Base-by-base conservation (phyloP, 495 filamentous ascomycete species). In the Aspergillus wentii region DNA sequence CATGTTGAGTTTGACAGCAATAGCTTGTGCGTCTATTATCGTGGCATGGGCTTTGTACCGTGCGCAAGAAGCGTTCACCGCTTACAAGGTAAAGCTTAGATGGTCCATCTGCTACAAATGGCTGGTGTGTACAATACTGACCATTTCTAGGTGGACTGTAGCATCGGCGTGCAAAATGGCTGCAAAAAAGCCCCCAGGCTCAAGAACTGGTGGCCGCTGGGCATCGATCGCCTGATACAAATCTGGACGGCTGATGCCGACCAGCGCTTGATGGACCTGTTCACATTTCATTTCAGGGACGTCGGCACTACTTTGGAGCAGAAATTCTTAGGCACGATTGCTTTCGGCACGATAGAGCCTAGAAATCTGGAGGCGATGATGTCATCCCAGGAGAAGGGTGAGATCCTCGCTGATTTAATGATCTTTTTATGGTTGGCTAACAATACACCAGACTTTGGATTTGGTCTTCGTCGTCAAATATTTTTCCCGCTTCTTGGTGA, bases 281-380 rank as follows among this genome's bases (percentile, higher is more conserved):
- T 29, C 44, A 66, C 11, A 56, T 52, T 10, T 64, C 55, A 7
- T 40, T 52, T 75, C 13, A 64, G 70, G 8, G 46, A 66, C 8
- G 70, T 69, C 4, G 72, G 77, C 32, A 74, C 75, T 44, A 65
- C 61, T 6, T 45, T 61, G 21, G 11, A 25, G 22, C 22, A 25
- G 22, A 11, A 6, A 5, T 62, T 44, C 30, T 44, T 59, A 4
- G 20, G 38, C 14, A 32, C 43, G 8, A 32, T 36, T 9, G 35
- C 38, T 1, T 47, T 32, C 28, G 46, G 45, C 22, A 48, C 62
- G 1, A 56, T 46, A 6, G 65, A 74, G 22, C 67, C 62, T 8
- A 44, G 51, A 26, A 69, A 71, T 39, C 43, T 72, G 4, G 49
- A 72, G 29, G 46, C 61, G 0, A 56, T 72, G 21, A 43, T 69